Conservation (phyloP, 2,329 filamentous ascomycete genomes). For the Cadophora gregata region DNA sequence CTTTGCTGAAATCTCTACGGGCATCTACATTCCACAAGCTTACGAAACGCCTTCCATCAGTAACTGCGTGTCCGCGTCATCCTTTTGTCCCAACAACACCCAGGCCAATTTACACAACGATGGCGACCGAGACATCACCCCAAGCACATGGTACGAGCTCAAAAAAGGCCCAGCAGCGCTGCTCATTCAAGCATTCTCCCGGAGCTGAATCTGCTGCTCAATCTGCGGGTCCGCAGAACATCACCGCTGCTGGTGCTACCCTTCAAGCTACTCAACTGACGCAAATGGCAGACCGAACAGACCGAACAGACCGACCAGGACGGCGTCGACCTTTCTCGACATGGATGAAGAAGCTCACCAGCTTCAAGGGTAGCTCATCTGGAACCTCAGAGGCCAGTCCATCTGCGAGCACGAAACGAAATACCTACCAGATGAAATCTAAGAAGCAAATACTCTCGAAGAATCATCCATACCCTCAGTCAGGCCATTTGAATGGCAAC, state of each 20-base stretch:
- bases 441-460: constrained; percentile 59
- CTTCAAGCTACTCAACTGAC: constrained; percentile 30
- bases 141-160: constrained; percentile 52
- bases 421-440: constrained; percentile 49
- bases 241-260: constrained; percentile 1
- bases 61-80: constrained; percentile 8
- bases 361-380: constrained; percentile 75
- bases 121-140: constrained; percentile 46
- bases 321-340: constrained; percentile 87
- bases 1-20: background rate
- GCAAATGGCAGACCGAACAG: constrained; percentile 65
- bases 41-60: background rate
- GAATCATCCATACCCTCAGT: constrained; percentile 85
- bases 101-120: constrained; percentile 44
- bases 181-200: constrained; percentile 19
- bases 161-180: constrained; percentile 13
- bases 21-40: background rate
- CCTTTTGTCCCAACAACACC: constrained; percentile 2
- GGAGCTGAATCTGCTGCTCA: constrained; percentile 19
- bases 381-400: constrained; percentile 59
- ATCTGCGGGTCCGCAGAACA: constrained; percentile 3
- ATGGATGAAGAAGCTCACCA: constrained; percentile 93
- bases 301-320: constrained; percentile 60
- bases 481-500: constrained; percentile 60
- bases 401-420: constrained; percentile 50